phyloP scores from a whole-genome alignment of 2,329 filamentous ascomycete species.

The Lachnellula subtilissima region DNA sequence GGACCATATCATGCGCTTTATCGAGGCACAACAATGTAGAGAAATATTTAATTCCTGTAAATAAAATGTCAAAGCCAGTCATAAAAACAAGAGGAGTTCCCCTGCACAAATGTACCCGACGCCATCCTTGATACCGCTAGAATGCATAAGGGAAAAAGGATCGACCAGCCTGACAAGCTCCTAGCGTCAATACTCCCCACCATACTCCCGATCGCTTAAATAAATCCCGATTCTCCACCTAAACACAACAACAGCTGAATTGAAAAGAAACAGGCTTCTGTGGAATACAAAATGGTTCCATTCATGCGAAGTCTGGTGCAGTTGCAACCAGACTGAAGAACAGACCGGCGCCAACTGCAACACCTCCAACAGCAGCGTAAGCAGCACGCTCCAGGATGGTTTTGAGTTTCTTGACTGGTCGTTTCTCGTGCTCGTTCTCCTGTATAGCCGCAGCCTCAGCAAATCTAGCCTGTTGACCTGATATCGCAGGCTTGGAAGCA shows the following conservation, averaged over 20 bases:
- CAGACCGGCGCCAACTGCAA: constrained; percentile 32
- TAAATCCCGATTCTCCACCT: background rate
- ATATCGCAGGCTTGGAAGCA: background rate
- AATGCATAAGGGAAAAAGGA: constrained; percentile 17
- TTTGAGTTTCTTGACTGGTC: constrained; percentile 28
- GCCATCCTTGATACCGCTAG: constrained; percentile 18
- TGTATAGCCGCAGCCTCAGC: background rate
- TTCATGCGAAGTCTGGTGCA: constrained; percentile 32
- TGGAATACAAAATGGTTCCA: background rate
- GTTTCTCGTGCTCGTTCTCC: constrained; percentile 8
- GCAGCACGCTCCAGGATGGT: constrained; percentile 25
- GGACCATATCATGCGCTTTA: background rate
- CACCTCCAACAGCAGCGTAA: constrained; percentile 34
- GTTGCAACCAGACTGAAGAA: constrained; percentile 36
- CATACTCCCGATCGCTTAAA: constrained; percentile 9
- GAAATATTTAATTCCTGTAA: constrained; percentile 14
- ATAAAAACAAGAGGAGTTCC: constrained; percentile 6
- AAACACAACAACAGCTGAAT: constrained; percentile 3
- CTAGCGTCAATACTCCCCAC: constrained; percentile 5
- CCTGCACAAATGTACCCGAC: constrained; percentile 13
- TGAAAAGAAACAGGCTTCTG: constrained; percentile 2
- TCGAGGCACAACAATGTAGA: background rate
- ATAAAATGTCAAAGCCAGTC: constrained; percentile 10
- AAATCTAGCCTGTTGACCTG: background rate
- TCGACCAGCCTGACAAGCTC: constrained; percentile 11